Evolutionary conservation across 768 basidiomycete genomes (phyloP).

Genomic region (Suillus spraguei): DNA sequence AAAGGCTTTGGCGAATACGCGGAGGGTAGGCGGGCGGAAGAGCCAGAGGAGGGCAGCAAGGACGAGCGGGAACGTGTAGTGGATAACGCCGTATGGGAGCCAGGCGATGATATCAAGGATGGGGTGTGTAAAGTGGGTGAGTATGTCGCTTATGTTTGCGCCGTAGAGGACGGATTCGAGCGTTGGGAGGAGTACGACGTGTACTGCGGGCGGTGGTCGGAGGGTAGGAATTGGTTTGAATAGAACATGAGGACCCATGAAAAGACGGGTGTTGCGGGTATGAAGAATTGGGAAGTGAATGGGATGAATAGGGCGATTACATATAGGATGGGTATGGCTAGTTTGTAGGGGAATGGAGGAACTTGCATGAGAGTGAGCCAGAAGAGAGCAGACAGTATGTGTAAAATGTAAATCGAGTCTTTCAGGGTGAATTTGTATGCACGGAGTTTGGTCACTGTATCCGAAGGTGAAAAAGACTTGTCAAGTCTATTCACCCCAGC

Average conservation of each 20-base stretch:
- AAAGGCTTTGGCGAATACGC: constrained; percentile 84
- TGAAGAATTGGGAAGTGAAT: constrained; percentile 86
- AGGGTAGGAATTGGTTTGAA: constrained; percentile 84
- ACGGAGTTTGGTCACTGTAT: constrained; percentile 62
- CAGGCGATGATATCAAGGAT: constrained; percentile 92
- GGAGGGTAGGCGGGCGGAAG: constrained; percentile 80
- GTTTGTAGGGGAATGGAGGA: constrained; percentile 72
- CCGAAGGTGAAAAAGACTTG: constrained; percentile 71
- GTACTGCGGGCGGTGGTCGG: constrained; percentile 72
- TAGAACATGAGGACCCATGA: constrained; percentile 87
- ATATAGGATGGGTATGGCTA: constrained; percentile 77
- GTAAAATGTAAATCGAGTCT: constrained; percentile 68
- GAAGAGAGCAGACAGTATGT: constrained; percentile 61
- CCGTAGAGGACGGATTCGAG: constrained; percentile 95
- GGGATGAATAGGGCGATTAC: constrained; percentile 72
- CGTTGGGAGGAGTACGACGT: constrained; percentile 91
- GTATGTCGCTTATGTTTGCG: constrained; percentile 96
- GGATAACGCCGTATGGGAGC: constrained; percentile 95
- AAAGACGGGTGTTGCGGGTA: constrained; percentile 86
- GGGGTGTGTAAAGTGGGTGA: constrained; percentile 93
- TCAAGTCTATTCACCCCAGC: constrained; percentile 71
- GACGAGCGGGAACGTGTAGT: constrained; percentile 87
- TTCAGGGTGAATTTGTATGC: constrained; percentile 55
- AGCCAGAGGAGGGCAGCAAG: constrained; percentile 88
- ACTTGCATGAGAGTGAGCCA: constrained; percentile 75